Evolutionary conservation across 73 alveolate genomes (phyloP), one percentile per base, ranked within the genome.

Genomic region (Diophrys sp.): DNA sequence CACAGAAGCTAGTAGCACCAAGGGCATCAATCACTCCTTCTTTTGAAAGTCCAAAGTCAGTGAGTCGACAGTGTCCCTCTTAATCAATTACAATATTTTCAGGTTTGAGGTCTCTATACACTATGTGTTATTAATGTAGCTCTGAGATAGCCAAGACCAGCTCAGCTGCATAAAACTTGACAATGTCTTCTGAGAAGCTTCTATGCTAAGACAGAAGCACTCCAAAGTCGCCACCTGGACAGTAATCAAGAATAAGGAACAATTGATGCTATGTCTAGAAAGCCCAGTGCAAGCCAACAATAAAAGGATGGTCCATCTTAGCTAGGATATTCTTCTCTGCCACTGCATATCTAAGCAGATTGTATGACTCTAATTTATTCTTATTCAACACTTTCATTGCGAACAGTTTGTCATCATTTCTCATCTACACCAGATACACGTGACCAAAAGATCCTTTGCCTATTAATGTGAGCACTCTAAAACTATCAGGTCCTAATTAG

Each of bases 341-440:
- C 33, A 78, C 87, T 1, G 97, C 97, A 73, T 91, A 91, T 77
- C 86, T 87, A 67, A 79, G 71, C 85, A 91, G 79, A 75, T 91
- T 91, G 76, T 91, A 87, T 25, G 97, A 98, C 87, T 94, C 77
- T n/a, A 96, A 87, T 73, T 95, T 85, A 62, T 92, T 90, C 85
- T 96, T 96, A 32, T 93, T 85, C 44, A 96, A 87, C 29, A 94
- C 93, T 83, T 96, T 96, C 95, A 96, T 95, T 8, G 99, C 99
- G 80, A 83, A 96, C 53, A 85, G 78, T 70, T 92, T 94, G 67
- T 84, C 87, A 23, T 96, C 31, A 77, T 67, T 83, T 85, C 83
- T 81, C 90, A 92, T 94, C 78, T 90, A 90, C 0, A 95, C 98
- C 70, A 96, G 79, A 79, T 90, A 94, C 24, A 96, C 99, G 80